Base-by-base conservation (phyloP, 1,284 basidiomycete genomes). In the Papiliotrema fonsecae region DNA sequence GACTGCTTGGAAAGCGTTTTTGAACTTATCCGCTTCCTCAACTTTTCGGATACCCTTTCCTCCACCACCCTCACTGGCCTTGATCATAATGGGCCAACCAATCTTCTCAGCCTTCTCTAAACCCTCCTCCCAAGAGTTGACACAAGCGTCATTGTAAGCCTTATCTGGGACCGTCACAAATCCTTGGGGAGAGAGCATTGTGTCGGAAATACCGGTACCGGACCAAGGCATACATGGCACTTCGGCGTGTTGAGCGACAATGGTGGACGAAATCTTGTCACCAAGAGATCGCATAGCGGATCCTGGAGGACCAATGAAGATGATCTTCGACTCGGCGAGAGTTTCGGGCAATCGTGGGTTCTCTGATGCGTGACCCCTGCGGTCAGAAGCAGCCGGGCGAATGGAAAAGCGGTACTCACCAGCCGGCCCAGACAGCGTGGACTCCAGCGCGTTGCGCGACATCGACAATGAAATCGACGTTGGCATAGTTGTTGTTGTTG, bases 161-260 rank as follows among this genome's bases (percentile, higher is more conserved):
- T 87, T 83, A 65, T 98, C 92, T 0, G 90, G 84, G 26, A 99
- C 96, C 25, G 85, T 90, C 35, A 99, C 89, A 72, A 88, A 98
- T 25, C 96, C 96, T 51, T 84, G 82, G 22, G 86, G 81, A 6
- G 90, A 91, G 50, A 97, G 78, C 45, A 80, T 77, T 2, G 96
- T 98, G 50, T 97, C 87, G 39, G 82, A 81, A 67, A 99, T 91
- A 25, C 94, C 96, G 6, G 89, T 85, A 55, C 96, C 96, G 26
- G 94, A 97, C 96, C 96, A 99, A 30, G 93, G 79, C 94, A 98
- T 97, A 52, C 91, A 97, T 9, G 96, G 94, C n/a, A 98, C 96
- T 34, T 91, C 76, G 38, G 96, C 96, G 58, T 86, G 87, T 77
- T 99, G 96, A 2, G 96, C 96, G 54, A 98, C 96, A 63, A 98